phyloP scores from a whole-genome alignment of 805 yeast species.

The Teunomyces aglyptinius region DNA sequence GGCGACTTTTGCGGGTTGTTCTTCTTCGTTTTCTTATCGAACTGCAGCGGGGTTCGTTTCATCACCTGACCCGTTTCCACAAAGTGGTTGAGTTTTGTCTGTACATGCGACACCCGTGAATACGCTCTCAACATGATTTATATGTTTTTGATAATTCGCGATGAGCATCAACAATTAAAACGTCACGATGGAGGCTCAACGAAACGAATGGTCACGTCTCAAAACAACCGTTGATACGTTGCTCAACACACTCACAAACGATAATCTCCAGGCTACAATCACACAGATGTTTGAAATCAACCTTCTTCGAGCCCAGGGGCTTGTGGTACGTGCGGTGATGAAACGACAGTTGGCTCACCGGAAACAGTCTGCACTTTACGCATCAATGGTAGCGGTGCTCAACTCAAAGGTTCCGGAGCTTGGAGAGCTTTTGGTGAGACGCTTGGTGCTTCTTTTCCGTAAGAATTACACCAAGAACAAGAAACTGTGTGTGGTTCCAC shows the following conservation, averaged over 20 bases:
- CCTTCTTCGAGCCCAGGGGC: constrained; percentile 58
- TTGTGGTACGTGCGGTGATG: constrained; percentile 58
- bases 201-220: constrained; percentile 12
- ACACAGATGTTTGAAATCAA: constrained; percentile 56
- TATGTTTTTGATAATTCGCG: neutral
- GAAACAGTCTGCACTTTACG: constrained; percentile 46
- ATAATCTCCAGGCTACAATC: constrained; percentile 49
- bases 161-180: constrained; percentile 4
- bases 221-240: constrained; percentile 30
- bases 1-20: constrained; percentile 4
- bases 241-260: constrained; percentile 44
- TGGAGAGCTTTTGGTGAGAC: constrained; percentile 54
- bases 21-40: constrained; percentile 10
- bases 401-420: constrained; percentile 68
- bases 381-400: constrained; percentile 56
- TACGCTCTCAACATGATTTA: neutral
- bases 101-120: constrained; percentile 12
- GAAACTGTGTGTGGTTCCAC: constrained; percentile 39
- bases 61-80: constrained; percentile 28
- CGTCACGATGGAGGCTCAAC: constrained; percentile 20
- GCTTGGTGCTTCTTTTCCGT: constrained; percentile 60
- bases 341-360: constrained; percentile 46
- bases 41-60: constrained; percentile 16
- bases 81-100: constrained; percentile 25
- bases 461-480: constrained; percentile 48